Evolutionary conservation across 257 asterid species (phyloP).

Genomic region (Salvia hispanica): DNA sequence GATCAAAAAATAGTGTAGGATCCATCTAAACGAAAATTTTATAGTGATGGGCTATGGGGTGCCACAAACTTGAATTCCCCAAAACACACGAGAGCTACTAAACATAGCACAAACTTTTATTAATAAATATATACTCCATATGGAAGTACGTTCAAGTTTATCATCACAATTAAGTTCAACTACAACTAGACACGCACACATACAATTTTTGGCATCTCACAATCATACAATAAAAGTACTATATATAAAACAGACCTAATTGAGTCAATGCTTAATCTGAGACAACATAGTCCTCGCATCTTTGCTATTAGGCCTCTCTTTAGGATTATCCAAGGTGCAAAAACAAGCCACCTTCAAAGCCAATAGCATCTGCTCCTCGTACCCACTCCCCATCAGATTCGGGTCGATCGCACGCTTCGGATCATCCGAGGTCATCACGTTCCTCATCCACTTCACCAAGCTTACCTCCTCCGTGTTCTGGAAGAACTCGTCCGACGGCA

Average conservation of each 20-base stretch:
- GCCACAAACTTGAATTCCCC: too few relatives aligned
- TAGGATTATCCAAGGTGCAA: slow-evolving; percentile 76
- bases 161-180: slow-evolving; percentile 15
- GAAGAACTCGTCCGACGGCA: slow-evolving; percentile 79
- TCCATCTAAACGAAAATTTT: too few relatives aligned
- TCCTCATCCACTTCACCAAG: slow-evolving; percentile 85
- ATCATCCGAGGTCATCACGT: slow-evolving; percentile 73
- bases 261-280: slow-evolving; percentile 56
- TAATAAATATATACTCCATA: too few relatives aligned
- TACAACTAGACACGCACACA: not conserved
- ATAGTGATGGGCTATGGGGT: too few relatives aligned
- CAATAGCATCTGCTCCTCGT: slow-evolving; percentile 84
- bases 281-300: slow-evolving; percentile 71
- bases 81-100: too few relatives aligned
- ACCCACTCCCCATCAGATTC: slow-evolving; percentile 57
- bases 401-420: slow-evolving; percentile 71
- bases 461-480: slow-evolving; percentile 69
- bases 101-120: too few relatives aligned
- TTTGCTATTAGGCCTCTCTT: slow-evolving; percentile 84
- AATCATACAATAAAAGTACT: too few relatives aligned
- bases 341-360: slow-evolving; percentile 87
- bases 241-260: too few relatives aligned
- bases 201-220: not conserved
- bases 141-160: not conserved
- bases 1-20: too few relatives aligned